Evolutionary conservation across 2,329 filamentous ascomycete species (phyloP), one percentile per base, ranked within the genome.

Genomic region (Hypoxylon sp.): DNA sequence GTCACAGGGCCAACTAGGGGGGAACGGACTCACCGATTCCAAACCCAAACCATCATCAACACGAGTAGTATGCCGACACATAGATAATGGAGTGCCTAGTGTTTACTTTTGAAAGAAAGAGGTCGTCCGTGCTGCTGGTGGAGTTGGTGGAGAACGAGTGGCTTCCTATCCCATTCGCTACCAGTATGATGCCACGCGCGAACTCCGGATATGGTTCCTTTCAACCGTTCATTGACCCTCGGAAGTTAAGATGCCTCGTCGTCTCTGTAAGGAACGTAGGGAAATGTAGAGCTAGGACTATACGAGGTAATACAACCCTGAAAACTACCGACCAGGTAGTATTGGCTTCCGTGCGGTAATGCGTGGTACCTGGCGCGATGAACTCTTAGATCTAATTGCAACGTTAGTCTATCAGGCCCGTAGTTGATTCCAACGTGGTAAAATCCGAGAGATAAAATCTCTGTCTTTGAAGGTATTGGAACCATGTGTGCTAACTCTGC

Each of bases 141-240:
- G 39, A 44, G 39, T 44, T 44, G 17, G 17, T 44, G 39, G 39
- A 21, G 39, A 44, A 44, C 2, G 13, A 19, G 39, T 44, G 37
- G 37, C n/a, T 42, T 42, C 37, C 37, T 42, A 42, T 42, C 17
- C 39, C 39, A 21, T 44, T 44, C 17, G 39, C 39, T 44, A n/a
- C 39, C 39, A 44, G 19, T 19, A 42, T 44, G 39, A 19, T 21
- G 6, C 39, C 39, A 11, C 39, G 39, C 2, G 39, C 17, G 6
- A 10, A 21, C 39, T 19, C 39, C 39, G 5, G 39, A 8, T 19
- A n/a, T 44, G 39, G 39, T 44, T 44, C 39, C 39, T 17, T 21
- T 42, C 15, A 11, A 7, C 7, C 39, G 39, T 21, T 21, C 39
- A 42, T 8, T 7, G 6, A 19, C 5, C 17, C n/a, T 42, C 37